phyloP scores from a whole-genome alignment of 768 basidiomycete species.

The Zangia roseola region DNA sequence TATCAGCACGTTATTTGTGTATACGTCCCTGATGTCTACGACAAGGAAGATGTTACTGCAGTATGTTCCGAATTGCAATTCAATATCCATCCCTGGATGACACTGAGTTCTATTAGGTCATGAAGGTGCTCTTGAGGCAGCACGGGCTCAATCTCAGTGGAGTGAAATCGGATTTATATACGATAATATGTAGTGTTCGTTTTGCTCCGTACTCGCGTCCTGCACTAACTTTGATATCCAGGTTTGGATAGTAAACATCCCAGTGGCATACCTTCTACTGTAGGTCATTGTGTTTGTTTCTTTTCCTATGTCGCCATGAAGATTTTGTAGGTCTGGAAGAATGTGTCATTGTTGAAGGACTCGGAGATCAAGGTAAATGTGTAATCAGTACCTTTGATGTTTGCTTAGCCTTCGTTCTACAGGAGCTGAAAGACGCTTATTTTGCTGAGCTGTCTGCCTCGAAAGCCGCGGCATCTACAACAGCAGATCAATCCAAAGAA shows the following conservation, averaged over 20 bases:
- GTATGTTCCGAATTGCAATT: conserved; percentile 30
- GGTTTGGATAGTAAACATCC: conserved; percentile 77
- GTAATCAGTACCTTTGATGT: background rate
- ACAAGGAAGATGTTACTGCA: conserved; percentile 56
- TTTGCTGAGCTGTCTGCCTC: conserved; percentile 45
- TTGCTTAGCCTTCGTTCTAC: background rate
- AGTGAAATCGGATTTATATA: conserved; percentile 73
- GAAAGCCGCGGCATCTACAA: conserved; percentile 23
- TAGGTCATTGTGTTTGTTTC: conserved; percentile 25
- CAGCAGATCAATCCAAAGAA: conserved; percentile 19
- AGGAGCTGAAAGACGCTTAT: conserved; percentile 66
- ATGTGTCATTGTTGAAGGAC: conserved; percentile 53
- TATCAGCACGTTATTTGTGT: conserved; percentile 68
- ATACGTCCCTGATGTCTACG: conserved; percentile 70
- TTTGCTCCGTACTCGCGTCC: background rate
- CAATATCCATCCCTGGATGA: background rate
- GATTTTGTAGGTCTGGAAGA: conserved; percentile 64
- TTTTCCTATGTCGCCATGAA: background rate
- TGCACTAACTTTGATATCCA: conserved; percentile 22
- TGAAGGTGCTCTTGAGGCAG: conserved; percentile 62
- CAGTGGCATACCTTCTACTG: conserved; percentile 71
- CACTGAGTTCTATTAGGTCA: conserved; percentile 41
- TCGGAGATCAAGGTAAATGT: conserved; percentile 58
- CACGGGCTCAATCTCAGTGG: conserved; percentile 66
- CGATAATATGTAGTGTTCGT: conserved; percentile 48